These are phyloP conservation scores for Eragrostis tef DNA, from an alignment of 202 grass and related monocot genomes.

Conservation along the genomic window DNA sequence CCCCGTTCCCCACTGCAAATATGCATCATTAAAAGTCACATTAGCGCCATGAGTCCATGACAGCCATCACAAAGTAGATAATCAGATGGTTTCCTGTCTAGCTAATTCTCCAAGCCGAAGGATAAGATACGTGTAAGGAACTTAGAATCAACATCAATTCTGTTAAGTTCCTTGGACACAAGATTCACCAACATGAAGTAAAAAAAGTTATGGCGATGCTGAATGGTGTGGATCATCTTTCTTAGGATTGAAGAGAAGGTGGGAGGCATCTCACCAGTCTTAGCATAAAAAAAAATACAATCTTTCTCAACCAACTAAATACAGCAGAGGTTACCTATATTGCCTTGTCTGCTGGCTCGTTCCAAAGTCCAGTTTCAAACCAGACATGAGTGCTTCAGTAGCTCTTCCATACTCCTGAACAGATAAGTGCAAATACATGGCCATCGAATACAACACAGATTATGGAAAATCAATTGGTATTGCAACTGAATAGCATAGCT, in stretches of 20 bases:
- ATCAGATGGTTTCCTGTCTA: not conserved
- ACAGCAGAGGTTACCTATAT: not conserved
- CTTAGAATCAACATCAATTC: not conserved
- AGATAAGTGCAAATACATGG: not conserved
- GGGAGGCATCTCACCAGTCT: not conserved
- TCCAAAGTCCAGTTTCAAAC: slow-evolving; percentile 33
- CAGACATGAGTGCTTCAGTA: slow-evolving; percentile 2
- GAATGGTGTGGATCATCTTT: not conserved
- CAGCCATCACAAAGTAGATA: not conserved
- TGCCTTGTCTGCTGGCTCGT: not conserved
- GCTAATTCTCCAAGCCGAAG: not conserved
- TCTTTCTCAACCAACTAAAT: not conserved
- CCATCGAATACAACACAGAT: not conserved
- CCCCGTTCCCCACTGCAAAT: not conserved
- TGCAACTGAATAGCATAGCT: not conserved
- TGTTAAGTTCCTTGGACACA: not conserved
- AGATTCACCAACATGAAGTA: not conserved
- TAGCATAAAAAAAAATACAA: not conserved
- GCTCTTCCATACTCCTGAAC: slow-evolving; percentile 29
- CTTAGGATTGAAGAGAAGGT: not conserved
- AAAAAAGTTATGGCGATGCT: too few species aligned
- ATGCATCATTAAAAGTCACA: not conserved
- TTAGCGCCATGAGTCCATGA: not conserved
- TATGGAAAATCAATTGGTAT: not conserved
- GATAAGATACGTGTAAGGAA: not conserved